Evolutionary conservation across 1,284 basidiomycete genomes (phyloP).

Genomic region (Albatrellus sp.): DNA sequence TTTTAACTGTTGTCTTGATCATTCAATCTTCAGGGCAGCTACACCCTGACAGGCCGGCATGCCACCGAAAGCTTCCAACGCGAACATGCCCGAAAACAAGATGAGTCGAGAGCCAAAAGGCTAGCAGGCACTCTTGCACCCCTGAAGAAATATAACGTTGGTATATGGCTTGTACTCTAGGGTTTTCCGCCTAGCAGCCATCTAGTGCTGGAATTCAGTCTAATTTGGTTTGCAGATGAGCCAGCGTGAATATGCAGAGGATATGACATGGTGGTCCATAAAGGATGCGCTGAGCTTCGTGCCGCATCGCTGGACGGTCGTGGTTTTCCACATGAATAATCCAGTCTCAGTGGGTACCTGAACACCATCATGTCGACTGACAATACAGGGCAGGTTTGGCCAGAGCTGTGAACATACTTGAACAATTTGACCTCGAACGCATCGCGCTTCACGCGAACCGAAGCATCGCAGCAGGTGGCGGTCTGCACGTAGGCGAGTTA

Average conservation of each 20-base stretch:
- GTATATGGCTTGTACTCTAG: constrained; percentile 29
- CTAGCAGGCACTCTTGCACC: constrained; percentile 27
- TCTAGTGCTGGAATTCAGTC: background rate
- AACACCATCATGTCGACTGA: constrained; percentile 38
- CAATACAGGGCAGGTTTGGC: constrained; percentile 38
- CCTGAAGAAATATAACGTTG: constrained; percentile 29
- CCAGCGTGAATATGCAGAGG: constrained; percentile 41
- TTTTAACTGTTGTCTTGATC: background rate
- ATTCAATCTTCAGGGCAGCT: constrained; percentile 19
- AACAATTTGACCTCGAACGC: constrained; percentile 22
- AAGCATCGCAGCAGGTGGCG: constrained; percentile 36
- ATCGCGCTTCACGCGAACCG: constrained; percentile 36
- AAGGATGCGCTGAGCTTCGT: constrained; percentile 37
- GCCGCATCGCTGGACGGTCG: constrained; percentile 34
- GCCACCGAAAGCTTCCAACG: constrained; percentile 27
- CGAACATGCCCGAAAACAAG: constrained; percentile 30
- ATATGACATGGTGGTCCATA: constrained; percentile 39
- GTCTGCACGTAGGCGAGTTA: constrained; percentile 37
- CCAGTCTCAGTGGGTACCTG: constrained; percentile 21
- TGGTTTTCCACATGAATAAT: constrained; percentile 35
- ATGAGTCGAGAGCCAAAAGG: constrained; percentile 31
- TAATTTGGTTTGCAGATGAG: constrained; percentile 22
- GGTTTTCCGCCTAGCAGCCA: background rate
- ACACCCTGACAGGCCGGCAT: constrained; percentile 23
- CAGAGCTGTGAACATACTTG: constrained; percentile 25